phyloP scores from a whole-genome alignment of 1,284 basidiomycete species.

The Naganishia cerealis region DNA sequence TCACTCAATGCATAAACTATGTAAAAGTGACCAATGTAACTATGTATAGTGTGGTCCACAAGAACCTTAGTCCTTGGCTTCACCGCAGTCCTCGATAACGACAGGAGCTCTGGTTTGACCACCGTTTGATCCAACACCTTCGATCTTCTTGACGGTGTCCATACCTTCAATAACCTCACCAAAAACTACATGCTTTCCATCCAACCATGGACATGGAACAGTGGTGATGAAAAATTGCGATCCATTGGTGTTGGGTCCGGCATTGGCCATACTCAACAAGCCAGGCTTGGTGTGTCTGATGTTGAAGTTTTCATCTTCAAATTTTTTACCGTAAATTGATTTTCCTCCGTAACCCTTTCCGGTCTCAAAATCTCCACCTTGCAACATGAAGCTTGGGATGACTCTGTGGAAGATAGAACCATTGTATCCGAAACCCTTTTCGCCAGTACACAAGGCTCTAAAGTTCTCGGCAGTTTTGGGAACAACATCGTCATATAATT shows the following conservation, averaged over 20 bases:
- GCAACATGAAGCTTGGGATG: slow-evolving; percentile 63
- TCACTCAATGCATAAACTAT: too few species aligned
- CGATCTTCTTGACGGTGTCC: slow-evolving; percentile 74
- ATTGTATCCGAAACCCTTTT: slow-evolving; percentile 67
- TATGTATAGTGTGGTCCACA: too few species aligned
- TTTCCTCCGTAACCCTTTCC: slow-evolving; percentile 67
- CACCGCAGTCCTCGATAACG: too few species aligned
- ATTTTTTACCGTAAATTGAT: slow-evolving; percentile 90
- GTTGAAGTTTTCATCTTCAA: slow-evolving; percentile 85
- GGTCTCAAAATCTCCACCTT: slow-evolving; percentile 64
- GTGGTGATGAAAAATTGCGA: slow-evolving; percentile 90
- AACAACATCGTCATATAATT: too few species aligned
- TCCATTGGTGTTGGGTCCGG: slow-evolving; percentile 59
- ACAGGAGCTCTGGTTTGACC: slow-evolving; percentile 42
- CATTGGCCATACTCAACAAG: slow-evolving; percentile 87
- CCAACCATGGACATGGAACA: slow-evolving; percentile 69
- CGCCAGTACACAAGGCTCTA: slow-evolving; percentile 86
- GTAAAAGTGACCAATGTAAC: too few species aligned
- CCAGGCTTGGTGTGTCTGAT: slow-evolving; percentile 80
- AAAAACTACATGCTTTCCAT: slow-evolving; percentile 84
- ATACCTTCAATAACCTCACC: slow-evolving; percentile 88
- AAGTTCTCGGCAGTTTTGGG: slow-evolving; percentile 90
- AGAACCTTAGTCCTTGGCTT: too few species aligned
- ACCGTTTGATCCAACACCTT: slow-evolving; percentile 57
- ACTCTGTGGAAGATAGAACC: slow-evolving; percentile 86